These are phyloP conservation scores for Crassisporium funariophilum DNA, from an alignment of 768 basidiomycete species.

Conservation along the genomic window DNA sequence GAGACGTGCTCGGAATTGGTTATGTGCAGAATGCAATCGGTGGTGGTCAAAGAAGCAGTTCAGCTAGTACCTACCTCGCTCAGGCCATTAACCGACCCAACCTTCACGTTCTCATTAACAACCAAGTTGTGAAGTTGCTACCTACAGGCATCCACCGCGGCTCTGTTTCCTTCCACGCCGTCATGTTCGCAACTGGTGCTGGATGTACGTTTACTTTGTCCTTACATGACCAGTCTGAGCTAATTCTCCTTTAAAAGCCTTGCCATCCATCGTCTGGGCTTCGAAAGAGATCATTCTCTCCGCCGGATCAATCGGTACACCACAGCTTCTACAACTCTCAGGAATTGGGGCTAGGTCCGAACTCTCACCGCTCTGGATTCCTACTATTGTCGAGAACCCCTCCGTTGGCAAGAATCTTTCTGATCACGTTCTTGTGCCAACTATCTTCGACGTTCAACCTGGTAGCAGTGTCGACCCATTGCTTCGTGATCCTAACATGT, in stretches of 20 bases:
- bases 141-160: conserved; percentile 3
- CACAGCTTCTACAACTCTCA: conserved; percentile 30
- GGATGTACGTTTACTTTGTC: neutral
- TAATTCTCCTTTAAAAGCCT: neutral
- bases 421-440: conserved; percentile 26
- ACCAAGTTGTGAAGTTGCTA: conserved; percentile 20
- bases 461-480: conserved; percentile 20
- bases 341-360: conserved; percentile 29
- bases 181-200: conserved; percentile 1
- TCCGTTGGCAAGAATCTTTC: conserved; percentile 29
- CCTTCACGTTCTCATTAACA: conserved; percentile 12
- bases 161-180: conserved; percentile 1
- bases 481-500: conserved; percentile 14
- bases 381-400: conserved; percentile 24
- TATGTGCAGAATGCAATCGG: conserved; percentile 32
- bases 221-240: neutral
- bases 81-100: conserved; percentile 5
- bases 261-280: conserved; percentile 19
- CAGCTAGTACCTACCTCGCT: conserved; percentile 6
- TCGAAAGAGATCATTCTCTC: conserved; percentile 34
- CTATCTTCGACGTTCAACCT: conserved; percentile 23
- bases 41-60: conserved; percentile 29
- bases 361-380: conserved; percentile 21
- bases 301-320: conserved; percentile 33
- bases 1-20: conserved; percentile 32